Percentiles rank a stretch among this genome's conserved stretches.
Evolutionary conservation across 768 basidiomycete species (phyloP).

Genomic region (Lactifluus piperatus): DNA sequence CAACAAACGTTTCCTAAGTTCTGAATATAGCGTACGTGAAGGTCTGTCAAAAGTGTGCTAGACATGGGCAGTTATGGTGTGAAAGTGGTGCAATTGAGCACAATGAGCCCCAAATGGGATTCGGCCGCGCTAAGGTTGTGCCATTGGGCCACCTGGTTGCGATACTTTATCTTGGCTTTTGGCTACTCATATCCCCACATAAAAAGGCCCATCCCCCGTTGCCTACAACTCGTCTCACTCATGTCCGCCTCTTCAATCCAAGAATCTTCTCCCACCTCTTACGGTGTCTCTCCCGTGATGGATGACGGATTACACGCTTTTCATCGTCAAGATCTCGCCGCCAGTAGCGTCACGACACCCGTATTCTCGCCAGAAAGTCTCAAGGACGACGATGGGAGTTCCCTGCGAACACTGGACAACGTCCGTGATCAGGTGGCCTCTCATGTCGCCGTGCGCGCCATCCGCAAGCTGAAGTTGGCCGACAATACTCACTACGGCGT

Average conservation of each 20-base stretch:
- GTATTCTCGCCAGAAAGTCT: constrained; percentile 5
- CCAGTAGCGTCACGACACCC: constrained; percentile 15
- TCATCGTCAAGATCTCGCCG: constrained; percentile 10
- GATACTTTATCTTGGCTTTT: neutral
- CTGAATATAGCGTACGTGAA: constrained; percentile 72
- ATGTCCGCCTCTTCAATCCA: constrained; percentile 6
- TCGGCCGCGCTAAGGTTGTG: neutral
- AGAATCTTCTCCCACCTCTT: constrained; percentile 16
- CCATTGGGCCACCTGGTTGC: neutral
- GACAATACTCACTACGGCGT: constrained; percentile 56
- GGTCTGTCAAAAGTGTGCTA: constrained; percentile 34
- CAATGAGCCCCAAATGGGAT: neutral
- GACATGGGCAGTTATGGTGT: neutral
- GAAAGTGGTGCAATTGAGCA: neutral
- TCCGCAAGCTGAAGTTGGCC: constrained; percentile 39
- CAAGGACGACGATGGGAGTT: neutral
- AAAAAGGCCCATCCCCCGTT: too few species aligned
- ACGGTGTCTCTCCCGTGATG: constrained; percentile 10
- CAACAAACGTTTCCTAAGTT: constrained; percentile 52
- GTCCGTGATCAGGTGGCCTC: constrained; percentile 52
- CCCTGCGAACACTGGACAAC: constrained; percentile 46
- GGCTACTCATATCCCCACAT: neutral
- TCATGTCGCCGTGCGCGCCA: constrained; percentile 45
- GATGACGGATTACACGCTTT: neutral
- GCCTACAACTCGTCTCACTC: neutral